phyloP scores from a whole-genome alignment of 2,329 filamentous ascomycete species.

The Fusarium keratoplasticum region DNA sequence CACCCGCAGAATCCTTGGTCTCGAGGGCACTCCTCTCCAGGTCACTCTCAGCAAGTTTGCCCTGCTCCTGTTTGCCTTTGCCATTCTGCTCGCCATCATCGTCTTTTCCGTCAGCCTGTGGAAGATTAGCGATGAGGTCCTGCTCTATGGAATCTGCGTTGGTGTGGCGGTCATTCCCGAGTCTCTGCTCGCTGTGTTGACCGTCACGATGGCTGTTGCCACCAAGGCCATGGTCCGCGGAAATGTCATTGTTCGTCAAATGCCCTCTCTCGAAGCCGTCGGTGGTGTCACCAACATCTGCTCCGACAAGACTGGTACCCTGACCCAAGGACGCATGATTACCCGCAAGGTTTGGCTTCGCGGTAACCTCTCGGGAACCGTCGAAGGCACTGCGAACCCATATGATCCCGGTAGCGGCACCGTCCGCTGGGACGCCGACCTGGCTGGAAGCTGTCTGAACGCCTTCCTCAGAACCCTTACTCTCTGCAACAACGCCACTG shows the following conservation, averaged over 20 bases:
- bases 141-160: slow-evolving; percentile 71
- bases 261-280: slow-evolving; percentile 74
- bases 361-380: slow-evolving; percentile 62
- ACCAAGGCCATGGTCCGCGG: slow-evolving; percentile 73
- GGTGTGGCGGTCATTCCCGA: slow-evolving; percentile 74
- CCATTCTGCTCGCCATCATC: slow-evolving; percentile 69
- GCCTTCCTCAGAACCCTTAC: slow-evolving; percentile 66
- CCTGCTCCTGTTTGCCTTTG: slow-evolving; percentile 81
- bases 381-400: slow-evolving; percentile 68
- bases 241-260: slow-evolving; percentile 74
- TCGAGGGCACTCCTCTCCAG: slow-evolving; percentile 85
- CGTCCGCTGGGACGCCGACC: slow-evolving; percentile 57
- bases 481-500: slow-evolving; percentile 70
- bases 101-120: slow-evolving; percentile 71
- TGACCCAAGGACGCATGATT: slow-evolving; percentile 76
- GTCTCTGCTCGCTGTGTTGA: slow-evolving; percentile 76
- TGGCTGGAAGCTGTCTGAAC: slow-evolving; percentile 55
- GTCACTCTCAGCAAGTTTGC: slow-evolving; percentile 88
- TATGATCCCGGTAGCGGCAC: slow-evolving; percentile 70
- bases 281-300: slow-evolving; percentile 78
- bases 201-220: slow-evolving; percentile 77
- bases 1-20: slow-evolving; percentile 67
- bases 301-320: slow-evolving; percentile 77
- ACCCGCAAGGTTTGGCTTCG: slow-evolving; percentile 71
- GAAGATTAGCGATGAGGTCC: slow-evolving; percentile 64